Conservation (phyloP, 2,329 filamentous ascomycete species). For the Talaromyces rugulosus region DNA sequence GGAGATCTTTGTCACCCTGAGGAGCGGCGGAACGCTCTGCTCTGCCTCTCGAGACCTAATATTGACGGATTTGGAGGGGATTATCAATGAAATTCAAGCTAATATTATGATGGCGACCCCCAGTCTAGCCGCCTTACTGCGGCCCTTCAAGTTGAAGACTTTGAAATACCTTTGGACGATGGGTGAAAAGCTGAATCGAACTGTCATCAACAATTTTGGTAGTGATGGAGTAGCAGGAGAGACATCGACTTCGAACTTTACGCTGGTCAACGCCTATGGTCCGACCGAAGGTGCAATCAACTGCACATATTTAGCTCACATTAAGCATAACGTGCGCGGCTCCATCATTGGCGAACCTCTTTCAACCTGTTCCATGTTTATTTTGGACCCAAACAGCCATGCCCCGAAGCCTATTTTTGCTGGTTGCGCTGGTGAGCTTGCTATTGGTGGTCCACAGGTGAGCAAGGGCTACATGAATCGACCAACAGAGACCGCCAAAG, state of each 20-base stretch:
- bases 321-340: slow-evolving; percentile 21
- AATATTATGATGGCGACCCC: slow-evolving; percentile 38
- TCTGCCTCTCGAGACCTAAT: slow-evolving; percentile 26
- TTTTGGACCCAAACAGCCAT: slow-evolving; percentile 21
- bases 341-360: slow-evolving; percentile 36
- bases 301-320: slow-evolving; percentile 22
- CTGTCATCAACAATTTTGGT: slow-evolving; percentile 30
- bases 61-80: slow-evolving; percentile 24
- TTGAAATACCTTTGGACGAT: slow-evolving; percentile 30
- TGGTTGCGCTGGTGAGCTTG: slow-evolving; percentile 26
- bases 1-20: slow-evolving; percentile 53
- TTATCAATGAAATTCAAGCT: slow-evolving; percentile 26
- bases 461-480: slow-evolving; percentile 10
- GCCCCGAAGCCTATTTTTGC: slow-evolving; percentile 33
- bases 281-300: slow-evolving; percentile 30
- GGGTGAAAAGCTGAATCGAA: slow-evolving; percentile 31
- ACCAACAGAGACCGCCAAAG: slow-evolving; percentile 4
- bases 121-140: slow-evolving; percentile 33
- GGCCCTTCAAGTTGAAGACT: slow-evolving; percentile 21
- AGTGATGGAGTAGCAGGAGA: not conserved
- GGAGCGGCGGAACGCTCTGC: slow-evolving; percentile 32
- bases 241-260: slow-evolving; percentile 7
- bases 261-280: slow-evolving; percentile 31
- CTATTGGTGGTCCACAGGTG: slow-evolving; percentile 9
- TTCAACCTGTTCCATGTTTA: slow-evolving; percentile 30